Conservation (phyloP, 495 filamentous ascomycete genomes). For the Viridothelium virens region DNA sequence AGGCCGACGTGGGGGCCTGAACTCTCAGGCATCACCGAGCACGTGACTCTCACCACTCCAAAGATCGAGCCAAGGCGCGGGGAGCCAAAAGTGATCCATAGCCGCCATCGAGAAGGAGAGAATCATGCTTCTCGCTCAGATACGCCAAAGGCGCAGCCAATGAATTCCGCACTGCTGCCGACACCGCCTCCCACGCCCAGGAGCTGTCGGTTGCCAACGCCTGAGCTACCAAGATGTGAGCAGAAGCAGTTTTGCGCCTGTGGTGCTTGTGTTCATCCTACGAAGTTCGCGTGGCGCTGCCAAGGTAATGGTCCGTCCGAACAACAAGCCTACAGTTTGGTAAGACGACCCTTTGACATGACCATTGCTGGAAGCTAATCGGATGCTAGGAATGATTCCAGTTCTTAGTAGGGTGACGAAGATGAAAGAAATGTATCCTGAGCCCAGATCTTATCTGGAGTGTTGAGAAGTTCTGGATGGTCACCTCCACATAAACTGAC, state of each 20-base stretch:
- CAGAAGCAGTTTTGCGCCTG: slow-evolving; percentile 25
- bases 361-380: too few species aligned
- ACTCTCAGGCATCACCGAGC: not conserved
- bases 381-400: too few species aligned
- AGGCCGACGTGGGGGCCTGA: not conserved
- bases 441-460: slow-evolving; percentile 14
- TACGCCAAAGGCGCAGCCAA: not conserved
- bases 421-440: too few species aligned
- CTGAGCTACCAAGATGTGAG: slow-evolving; percentile 24
- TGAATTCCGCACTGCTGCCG: not conserved
- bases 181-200: slow-evolving; percentile 26
- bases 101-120: not conserved
- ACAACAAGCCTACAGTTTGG: not conserved
- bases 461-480: not conserved
- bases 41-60: not conserved
- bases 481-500: not conserved
- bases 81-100: not conserved
- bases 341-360: too few species aligned
- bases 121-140: not conserved
- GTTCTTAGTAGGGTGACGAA: too few species aligned
- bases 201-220: slow-evolving; percentile 24
- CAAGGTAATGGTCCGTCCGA: not conserved
- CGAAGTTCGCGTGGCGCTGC: slow-evolving; percentile 14
- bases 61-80: not conserved
- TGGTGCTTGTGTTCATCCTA: slow-evolving; percentile 14